Conservation (phyloP, 371 early-diverging fungal genomes). For the Mucor saturninus region DNA sequence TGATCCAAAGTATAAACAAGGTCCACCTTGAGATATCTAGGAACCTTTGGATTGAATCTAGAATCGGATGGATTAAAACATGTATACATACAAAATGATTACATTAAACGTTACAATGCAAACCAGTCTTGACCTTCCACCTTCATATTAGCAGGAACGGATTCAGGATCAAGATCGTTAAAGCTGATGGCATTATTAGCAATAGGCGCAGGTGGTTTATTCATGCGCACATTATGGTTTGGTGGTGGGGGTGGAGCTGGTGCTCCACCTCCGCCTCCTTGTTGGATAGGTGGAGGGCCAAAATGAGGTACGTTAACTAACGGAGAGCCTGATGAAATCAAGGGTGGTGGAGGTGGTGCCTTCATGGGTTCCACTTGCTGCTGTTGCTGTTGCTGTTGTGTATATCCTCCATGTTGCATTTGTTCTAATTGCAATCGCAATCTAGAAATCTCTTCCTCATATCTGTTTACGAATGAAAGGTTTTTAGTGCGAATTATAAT, state of each 20-base stretch:
- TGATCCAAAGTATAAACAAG: conserved; percentile 87
- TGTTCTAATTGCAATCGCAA: conserved; percentile 52
- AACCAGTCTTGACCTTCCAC: conserved; percentile 88
- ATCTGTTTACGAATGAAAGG: conserved; percentile 24
- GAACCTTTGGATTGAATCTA: conserved; percentile 74
- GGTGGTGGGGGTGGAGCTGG: background rate
- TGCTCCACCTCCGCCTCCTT: no score
- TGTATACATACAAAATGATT: background rate
- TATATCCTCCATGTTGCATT: conserved; percentile 19
- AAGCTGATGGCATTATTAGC: conserved; percentile 26
- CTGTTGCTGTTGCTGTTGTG: background rate
- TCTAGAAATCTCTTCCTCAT: conserved; percentile 55
- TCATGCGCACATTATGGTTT: conserved; percentile 1
- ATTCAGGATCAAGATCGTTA: conserved; percentile 81
- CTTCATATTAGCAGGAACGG: conserved; percentile 73
- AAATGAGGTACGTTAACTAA: conserved; percentile 13
- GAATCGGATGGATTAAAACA: background rate
- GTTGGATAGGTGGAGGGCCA: conserved; percentile 8
- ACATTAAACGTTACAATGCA: conserved; percentile 59
- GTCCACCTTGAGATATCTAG: conserved; percentile 74
- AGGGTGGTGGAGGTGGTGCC: conserved; percentile 16
- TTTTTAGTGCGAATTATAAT: no score
- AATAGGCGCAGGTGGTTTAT: conserved; percentile 1
- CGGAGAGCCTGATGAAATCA: conserved; percentile 6
- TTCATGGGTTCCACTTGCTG: background rate